Evolutionary conservation across 1,284 basidiomycete genomes (phyloP).

Genomic region (Marasmius fiardii): DNA sequence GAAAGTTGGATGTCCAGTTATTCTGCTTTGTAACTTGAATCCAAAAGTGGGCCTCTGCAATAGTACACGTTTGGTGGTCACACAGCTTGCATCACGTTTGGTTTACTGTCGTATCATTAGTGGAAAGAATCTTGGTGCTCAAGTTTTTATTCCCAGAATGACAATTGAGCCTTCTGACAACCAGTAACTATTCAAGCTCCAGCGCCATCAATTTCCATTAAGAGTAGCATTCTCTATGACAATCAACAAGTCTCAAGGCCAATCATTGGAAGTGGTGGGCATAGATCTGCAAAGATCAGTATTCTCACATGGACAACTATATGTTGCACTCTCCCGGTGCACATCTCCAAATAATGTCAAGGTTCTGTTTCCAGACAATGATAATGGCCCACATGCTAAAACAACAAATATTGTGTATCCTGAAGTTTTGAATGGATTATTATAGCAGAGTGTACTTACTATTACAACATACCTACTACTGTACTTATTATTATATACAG

Average conservation of each 20-base stretch:
- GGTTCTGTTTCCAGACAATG: constrained; percentile 22
- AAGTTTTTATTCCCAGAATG: too few relatives aligned
- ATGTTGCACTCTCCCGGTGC: too few relatives aligned
- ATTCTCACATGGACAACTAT: constrained; percentile 41
- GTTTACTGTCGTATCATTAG: constrained; percentile 25
- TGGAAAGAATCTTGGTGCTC: constrained; percentile 28
- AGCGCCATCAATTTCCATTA: too few relatives aligned
- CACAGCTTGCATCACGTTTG: constrained; percentile 17
- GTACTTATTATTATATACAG: too few relatives aligned
- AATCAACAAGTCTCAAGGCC: constrained; percentile 44
- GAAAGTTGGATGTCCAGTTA: constrained; percentile 31
- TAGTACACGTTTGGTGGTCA: constrained; percentile 27
- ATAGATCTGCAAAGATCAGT: constrained; percentile 31
- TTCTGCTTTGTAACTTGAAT: constrained; percentile 32
- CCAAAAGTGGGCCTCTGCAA: constrained; percentile 32
- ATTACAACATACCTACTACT: too few relatives aligned
- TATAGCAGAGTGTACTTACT: too few relatives aligned
- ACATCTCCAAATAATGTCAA: constrained; percentile 31
- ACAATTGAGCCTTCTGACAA: too few relatives aligned
- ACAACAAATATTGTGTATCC: constrained; percentile 27
- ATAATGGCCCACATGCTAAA: not conserved
- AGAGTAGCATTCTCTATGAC: too few relatives aligned
- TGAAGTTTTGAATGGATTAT: too few relatives aligned
- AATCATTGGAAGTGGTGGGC: constrained; percentile 29
- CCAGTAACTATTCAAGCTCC: too few relatives aligned